Evolutionary conservation across 495 filamentous ascomycete genomes (phyloP).

Genomic region (Hypomontagnella monticulosa): DNA sequence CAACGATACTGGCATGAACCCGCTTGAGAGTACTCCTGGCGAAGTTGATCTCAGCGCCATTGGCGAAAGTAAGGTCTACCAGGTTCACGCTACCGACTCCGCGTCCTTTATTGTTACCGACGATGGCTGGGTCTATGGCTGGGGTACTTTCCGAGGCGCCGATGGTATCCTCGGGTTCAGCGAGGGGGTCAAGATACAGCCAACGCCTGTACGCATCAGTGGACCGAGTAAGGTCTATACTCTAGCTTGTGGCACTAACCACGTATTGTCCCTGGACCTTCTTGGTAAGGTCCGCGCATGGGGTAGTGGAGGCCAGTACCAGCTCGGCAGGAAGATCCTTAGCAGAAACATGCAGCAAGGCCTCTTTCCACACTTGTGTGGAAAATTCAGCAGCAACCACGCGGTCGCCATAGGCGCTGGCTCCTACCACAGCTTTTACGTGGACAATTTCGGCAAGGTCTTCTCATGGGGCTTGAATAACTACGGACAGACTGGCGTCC

Average conservation of each 20-base stretch:
- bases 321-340: conserved; percentile 66
- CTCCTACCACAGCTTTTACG: conserved; percentile 75
- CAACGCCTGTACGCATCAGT: conserved; percentile 48
- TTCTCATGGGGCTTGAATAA: conserved; percentile 88
- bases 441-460: conserved; percentile 72
- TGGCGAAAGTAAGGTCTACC: conserved; percentile 62
- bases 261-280: conserved; percentile 70
- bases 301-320: conserved; percentile 74
- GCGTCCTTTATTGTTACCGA: conserved; percentile 71
- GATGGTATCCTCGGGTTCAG: conserved; percentile 80
- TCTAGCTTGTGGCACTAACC: conserved; percentile 70
- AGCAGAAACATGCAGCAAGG: conserved; percentile 58
- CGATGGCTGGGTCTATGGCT: conserved; percentile 72
- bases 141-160: conserved; percentile 74
- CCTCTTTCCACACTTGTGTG: conserved; percentile 70
- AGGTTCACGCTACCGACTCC: conserved; percentile 70
- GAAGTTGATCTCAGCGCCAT: conserved; percentile 59
- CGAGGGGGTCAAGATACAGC: conserved; percentile 46
- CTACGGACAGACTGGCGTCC: conserved; percentile 80
- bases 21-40: conserved; percentile 66
- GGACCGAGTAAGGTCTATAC: conserved; percentile 66
- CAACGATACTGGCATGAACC: conserved; percentile 62
- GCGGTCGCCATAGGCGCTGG: conserved; percentile 65
- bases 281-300: conserved; percentile 71
- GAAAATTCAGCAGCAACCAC: conserved; percentile 69